A percentile compares a stretch with the other conserved stretches of the same genome.
Conservation (phyloP, 306 rosid genomes). For the Mimosa bimucronata region DNA sequence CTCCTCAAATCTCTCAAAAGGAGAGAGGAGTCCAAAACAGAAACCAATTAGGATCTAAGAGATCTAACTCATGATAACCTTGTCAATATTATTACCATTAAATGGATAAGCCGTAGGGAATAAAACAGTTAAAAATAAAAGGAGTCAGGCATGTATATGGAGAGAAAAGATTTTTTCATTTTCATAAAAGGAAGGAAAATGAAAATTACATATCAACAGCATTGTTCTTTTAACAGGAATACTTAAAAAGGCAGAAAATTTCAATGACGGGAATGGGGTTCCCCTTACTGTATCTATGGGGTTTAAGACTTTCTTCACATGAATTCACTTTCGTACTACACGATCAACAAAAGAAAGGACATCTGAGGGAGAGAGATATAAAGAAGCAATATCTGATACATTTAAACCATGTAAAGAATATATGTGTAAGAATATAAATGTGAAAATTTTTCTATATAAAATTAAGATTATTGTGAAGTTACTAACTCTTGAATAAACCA, state of each 20-base stretch:
- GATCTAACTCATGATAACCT: too few species aligned
- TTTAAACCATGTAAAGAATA: constrained; percentile 61
- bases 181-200: neutral
- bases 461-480: constrained; percentile 59
- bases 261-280: neutral
- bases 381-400: constrained; percentile 43
- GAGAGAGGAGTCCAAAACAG: too few species aligned
- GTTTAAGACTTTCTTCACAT: constrained; percentile 15
- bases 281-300: neutral
- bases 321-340: constrained; percentile 44
- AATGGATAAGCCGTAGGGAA: too few species aligned
- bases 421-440: constrained; percentile 40
- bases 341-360: neutral
- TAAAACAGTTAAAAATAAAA: too few species aligned
- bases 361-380: constrained; percentile 27
- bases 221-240: neutral
- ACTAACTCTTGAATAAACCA: constrained; percentile 49
- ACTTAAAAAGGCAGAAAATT: neutral
- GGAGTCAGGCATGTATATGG: neutral
- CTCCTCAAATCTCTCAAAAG: too few species aligned
- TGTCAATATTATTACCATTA: too few species aligned
- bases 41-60: too few species aligned
- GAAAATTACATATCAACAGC: neutral
- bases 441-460: constrained; percentile 47
- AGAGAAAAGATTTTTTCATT: constrained; percentile 1